Evolutionary conservation across 2,329 filamentous ascomycete genomes (phyloP).

Genomic region (Alternaria alternata): DNA sequence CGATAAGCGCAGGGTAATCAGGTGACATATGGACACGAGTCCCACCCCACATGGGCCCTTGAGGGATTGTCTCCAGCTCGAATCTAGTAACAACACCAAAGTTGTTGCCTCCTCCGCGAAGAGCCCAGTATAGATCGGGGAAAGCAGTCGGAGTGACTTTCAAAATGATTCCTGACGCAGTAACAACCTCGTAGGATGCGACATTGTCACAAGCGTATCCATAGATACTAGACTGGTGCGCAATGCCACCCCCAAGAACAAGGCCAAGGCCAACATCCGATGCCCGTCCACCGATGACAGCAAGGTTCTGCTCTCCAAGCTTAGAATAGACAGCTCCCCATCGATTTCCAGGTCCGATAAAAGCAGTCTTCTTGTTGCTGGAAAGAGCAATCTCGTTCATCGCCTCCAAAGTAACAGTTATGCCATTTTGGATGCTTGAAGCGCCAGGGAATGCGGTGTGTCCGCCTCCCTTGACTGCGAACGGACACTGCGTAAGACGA

Average conservation of each 20-base stretch:
- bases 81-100: conserved; percentile 42
- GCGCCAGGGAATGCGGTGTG: conserved; percentile 49
- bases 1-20: conserved; percentile 16
- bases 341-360: conserved; percentile 36
- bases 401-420: conserved; percentile 52
- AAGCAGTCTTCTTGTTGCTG: conserved; percentile 27
- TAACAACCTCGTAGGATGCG: conserved; percentile 39
- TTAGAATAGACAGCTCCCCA: conserved; percentile 41
- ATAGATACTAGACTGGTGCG: conserved; percentile 33
- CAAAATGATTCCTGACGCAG: conserved; percentile 20
- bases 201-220: conserved; percentile 36
- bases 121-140: conserved; percentile 48
- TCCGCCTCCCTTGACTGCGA: conserved; percentile 54
- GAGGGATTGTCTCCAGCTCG: conserved; percentile 26
- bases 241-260: conserved; percentile 19
- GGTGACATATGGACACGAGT: conserved; percentile 10
- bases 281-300: conserved; percentile 36
- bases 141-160: conserved; percentile 42
- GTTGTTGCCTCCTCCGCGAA: conserved; percentile 44
- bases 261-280: conserved; percentile 33
- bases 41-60: conserved; percentile 17
- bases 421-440: conserved; percentile 51
- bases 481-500: conserved; percentile 33
- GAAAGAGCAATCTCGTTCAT: conserved; percentile 33
- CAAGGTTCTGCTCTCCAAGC: conserved; percentile 31